Conservation (phyloP, 2,329 filamentous ascomycete genomes). For the Ceratocystiopsis sp. region DNA sequence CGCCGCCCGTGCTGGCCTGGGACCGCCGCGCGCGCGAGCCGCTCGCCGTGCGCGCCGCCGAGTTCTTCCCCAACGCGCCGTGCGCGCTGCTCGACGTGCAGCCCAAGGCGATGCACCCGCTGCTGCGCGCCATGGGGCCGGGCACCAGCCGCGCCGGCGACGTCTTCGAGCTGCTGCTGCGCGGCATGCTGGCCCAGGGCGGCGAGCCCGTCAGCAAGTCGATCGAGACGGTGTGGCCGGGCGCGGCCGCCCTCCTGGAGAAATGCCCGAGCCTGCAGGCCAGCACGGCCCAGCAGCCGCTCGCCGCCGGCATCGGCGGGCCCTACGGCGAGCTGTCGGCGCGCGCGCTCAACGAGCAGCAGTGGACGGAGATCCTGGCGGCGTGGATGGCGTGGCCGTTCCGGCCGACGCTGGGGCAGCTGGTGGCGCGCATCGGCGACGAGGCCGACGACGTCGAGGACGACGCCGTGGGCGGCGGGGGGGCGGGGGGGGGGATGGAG, state of each 20-base stretch:
- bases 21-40: constrained; percentile 59
- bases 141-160: constrained; percentile 25
- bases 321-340: constrained; percentile 23
- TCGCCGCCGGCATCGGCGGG: constrained; percentile 26
- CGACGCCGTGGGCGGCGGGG: background rate
- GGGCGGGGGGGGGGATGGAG: too few species aligned
- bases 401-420: constrained; percentile 28
- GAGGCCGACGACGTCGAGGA: constrained; percentile 12
- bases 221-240: constrained; percentile 39
- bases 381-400: constrained; percentile 53
- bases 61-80: constrained; percentile 48
- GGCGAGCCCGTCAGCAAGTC: constrained; percentile 21
- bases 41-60: constrained; percentile 35
- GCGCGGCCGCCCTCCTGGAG: constrained; percentile 35
- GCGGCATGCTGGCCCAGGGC: constrained; percentile 20
- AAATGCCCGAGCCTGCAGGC: constrained; percentile 33
- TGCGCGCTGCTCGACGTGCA: constrained; percentile 49
- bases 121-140: constrained; percentile 29
- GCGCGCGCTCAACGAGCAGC: constrained; percentile 31
- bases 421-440: constrained; percentile 25
- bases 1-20: constrained; percentile 41
- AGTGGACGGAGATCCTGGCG: constrained; percentile 40
- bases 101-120: constrained; percentile 34
- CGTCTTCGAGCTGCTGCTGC: constrained; percentile 34
- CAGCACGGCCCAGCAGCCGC: constrained; percentile 23